Evolutionary conservation across 768 basidiomycete species (phyloP).

Genomic region (Trametes punicea): DNA sequence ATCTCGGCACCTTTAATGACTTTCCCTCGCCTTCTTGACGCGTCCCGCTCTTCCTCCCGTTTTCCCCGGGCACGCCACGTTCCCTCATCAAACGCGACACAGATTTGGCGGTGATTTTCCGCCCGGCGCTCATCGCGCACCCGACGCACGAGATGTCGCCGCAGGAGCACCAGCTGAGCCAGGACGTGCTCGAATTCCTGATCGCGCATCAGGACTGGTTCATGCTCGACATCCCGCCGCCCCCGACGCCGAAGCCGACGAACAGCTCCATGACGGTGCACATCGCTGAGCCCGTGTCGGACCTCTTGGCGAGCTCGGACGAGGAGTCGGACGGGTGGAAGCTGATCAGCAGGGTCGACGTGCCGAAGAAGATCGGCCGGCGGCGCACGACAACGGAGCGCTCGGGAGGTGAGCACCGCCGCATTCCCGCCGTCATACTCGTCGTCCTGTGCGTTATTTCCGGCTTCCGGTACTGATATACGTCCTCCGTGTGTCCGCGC

Average conservation of each 20-base stretch:
- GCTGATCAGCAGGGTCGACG: conserved; percentile 37
- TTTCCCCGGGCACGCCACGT: not conserved
- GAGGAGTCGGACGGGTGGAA: conserved; percentile 56
- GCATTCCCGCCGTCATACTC: too few species aligned
- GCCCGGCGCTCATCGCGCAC: conserved; percentile 90
- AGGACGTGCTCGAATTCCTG: conserved; percentile 89
- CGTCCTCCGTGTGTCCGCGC: not conserved
- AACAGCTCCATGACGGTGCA: conserved; percentile 15
- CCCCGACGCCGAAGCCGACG: conserved; percentile 37
- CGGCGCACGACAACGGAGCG: conserved; percentile 56
- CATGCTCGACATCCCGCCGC: conserved; percentile 81
- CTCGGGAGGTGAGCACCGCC: conserved; percentile 23
- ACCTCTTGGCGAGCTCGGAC: conserved; percentile 31
- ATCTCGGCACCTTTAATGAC: not conserved
- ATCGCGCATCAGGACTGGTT: conserved; percentile 98
- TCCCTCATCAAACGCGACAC: not conserved
- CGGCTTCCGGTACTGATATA: not conserved
- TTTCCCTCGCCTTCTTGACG: not conserved
- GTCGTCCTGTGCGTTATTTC: not conserved
- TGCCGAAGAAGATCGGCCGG: conserved; percentile 43
- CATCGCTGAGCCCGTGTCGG: conserved; percentile 33
- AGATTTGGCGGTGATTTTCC: conserved; percentile 98
- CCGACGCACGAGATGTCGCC: conserved; percentile 85
- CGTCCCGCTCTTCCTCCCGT: too few species aligned
- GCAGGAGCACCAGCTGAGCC: conserved; percentile 81